Evolutionary conservation across 441 rosid genomes (phyloP).

Genomic region (Jatropha podagrica): DNA sequence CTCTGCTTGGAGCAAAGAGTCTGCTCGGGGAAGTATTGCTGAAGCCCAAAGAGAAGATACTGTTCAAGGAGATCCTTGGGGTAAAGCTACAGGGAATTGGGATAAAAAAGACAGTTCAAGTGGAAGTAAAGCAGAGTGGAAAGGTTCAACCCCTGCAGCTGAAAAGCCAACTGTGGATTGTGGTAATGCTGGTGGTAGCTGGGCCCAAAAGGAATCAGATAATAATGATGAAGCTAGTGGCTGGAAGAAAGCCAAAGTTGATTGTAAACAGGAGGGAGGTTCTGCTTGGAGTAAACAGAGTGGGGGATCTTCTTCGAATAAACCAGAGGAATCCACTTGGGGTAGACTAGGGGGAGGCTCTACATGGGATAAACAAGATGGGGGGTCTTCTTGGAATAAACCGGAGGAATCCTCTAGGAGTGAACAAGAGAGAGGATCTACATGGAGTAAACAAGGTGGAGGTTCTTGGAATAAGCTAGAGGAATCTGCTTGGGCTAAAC

Average conservation of each 20-base stretch:
- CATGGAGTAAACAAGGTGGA: conserved; percentile 22
- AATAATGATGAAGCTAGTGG: conserved; percentile 27
- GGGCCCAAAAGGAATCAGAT: conserved; percentile 26
- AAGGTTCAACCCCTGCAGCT: conserved; percentile 11
- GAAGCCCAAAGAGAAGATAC: conserved; percentile 19
- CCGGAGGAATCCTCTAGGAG: conserved; percentile 33
- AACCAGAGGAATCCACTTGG: conserved; percentile 30
- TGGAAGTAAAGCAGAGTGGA: conserved; percentile 32
- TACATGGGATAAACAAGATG: conserved; percentile 20
- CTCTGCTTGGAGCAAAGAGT: conserved; percentile 9
- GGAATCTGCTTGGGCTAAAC: conserved; percentile 26
- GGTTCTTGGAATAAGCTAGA: conserved; percentile 15
- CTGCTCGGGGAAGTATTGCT: conserved; percentile 25
- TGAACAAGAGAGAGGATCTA: conserved; percentile 25
- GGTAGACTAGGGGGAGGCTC: conserved; percentile 24
- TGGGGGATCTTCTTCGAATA: conserved; percentile 30
- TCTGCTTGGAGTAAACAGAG: conserved; percentile 24
- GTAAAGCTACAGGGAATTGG: conserved; percentile 34
- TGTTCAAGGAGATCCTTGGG: conserved; percentile 44
- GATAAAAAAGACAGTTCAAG: conserved; percentile 22
- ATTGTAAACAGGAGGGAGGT: conserved; percentile 17
- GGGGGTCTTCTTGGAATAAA: conserved; percentile 30
- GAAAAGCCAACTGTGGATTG: conserved; percentile 23
- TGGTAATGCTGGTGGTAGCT: conserved; percentile 21
- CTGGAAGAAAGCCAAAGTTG: conserved; percentile 30